phyloP scores from a whole-genome alignment of 768 basidiomycete genomes.

The Exidia glandulosa region DNA sequence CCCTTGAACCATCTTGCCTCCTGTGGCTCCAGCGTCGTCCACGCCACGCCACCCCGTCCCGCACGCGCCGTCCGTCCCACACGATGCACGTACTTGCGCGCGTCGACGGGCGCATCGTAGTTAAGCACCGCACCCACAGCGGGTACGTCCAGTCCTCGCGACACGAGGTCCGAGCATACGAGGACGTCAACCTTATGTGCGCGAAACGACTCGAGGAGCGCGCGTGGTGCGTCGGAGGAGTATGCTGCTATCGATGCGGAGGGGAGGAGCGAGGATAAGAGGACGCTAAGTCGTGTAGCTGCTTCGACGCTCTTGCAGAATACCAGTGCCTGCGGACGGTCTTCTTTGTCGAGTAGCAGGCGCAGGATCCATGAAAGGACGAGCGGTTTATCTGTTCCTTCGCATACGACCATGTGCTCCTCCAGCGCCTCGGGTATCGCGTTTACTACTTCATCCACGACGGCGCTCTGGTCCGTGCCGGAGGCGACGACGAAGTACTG shows the following conservation, averaged over 20 bases:
- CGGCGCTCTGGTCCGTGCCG: slow-evolving; percentile 25
- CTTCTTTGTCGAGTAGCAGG: slow-evolving; percentile 59
- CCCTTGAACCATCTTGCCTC: slow-evolving; percentile 84
- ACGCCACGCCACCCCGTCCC: slow-evolving; percentile 77
- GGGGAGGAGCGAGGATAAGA: slow-evolving; percentile 74
- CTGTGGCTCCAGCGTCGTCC: slow-evolving; percentile 93
- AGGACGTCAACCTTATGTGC: slow-evolving; percentile 72
- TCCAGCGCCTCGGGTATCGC: slow-evolving; percentile 16
- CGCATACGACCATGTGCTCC: slow-evolving; percentile 83
- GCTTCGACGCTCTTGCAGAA: slow-evolving; percentile 98
- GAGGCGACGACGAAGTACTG: slow-evolving; percentile 79
- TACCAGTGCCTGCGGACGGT: slow-evolving; percentile 63
- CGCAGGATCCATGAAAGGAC: slow-evolving; percentile 43
- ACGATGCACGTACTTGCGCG: slow-evolving; percentile 96
- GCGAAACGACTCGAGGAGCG: slow-evolving; percentile 71
- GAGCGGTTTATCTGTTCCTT: slow-evolving; percentile 74
- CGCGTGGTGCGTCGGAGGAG: slow-evolving; percentile 83
- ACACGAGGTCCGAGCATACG: slow-evolving; percentile 93
- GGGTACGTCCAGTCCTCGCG: slow-evolving; percentile 90
- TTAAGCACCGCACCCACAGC: slow-evolving; percentile 88
- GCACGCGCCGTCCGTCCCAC: slow-evolving; percentile 94
- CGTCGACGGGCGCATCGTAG: slow-evolving; percentile 94
- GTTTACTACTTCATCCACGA: slow-evolving; percentile 1
- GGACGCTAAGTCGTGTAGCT: slow-evolving; percentile 64
- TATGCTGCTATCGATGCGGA: slow-evolving; percentile 52